Conservation (phyloP, 352 stramenopile species). For the Pythium utonaiense region DNA sequence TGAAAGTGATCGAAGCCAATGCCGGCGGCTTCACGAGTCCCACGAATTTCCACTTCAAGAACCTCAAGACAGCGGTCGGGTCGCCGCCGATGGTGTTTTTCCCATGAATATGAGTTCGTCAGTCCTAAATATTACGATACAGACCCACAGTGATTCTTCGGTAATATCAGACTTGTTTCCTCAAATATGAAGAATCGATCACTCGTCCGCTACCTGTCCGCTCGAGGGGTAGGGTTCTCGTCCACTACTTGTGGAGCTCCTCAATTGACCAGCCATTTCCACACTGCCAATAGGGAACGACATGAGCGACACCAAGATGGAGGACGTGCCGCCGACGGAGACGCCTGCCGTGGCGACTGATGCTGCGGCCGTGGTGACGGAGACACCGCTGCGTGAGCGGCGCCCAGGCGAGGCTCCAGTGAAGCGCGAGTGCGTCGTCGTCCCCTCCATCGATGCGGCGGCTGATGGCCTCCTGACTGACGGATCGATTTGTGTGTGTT, state of each 20-base stretch:
- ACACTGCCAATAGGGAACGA: neutral
- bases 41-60: conserved; percentile 61
- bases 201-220: neutral
- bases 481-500: neutral
- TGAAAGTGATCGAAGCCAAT: conserved; percentile 86
- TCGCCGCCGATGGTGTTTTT: conserved; percentile 14
- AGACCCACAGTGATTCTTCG: too few relatives aligned
- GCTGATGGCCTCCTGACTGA: neutral
- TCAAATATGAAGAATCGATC: neutral
- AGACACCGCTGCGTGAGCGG: conserved; percentile 2
- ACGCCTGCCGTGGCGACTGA: neutral
- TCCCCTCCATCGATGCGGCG: neutral
- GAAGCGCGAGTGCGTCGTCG: conserved; percentile 31
- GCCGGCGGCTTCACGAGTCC: conserved; percentile 62
- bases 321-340: neutral
- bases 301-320: conserved; percentile 22
- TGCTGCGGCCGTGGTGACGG: neutral
- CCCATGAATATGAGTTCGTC: conserved; percentile 5
- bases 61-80: conserved; percentile 30
- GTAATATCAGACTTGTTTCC: neutral
- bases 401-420: conserved; percentile 35
- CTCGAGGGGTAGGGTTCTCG: neutral
- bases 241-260: neutral
- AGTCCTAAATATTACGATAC: conserved; percentile 1
- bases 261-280: conserved; percentile 9